Conservation (phyloP, 257 asterid species). For the Solanum pennellii region DNA sequence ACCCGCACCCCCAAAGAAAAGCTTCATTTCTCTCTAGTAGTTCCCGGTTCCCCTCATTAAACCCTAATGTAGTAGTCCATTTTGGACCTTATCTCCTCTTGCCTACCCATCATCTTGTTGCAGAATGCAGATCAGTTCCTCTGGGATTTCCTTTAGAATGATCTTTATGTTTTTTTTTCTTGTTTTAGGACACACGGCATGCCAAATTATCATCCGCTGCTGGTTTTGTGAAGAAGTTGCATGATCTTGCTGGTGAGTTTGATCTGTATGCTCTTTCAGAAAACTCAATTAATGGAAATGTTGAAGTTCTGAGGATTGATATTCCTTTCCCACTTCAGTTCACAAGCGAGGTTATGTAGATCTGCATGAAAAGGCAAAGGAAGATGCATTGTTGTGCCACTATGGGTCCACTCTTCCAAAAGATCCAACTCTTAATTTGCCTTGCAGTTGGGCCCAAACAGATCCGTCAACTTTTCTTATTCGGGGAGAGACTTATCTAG, state of each 20-base stretch:
- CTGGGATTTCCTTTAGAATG: neutral
- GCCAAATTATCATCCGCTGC: slow-evolving; percentile 90
- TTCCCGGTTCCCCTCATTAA: neutral
- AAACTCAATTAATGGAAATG: slow-evolving; percentile 2
- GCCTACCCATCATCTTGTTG: neutral
- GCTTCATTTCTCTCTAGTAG: neutral
- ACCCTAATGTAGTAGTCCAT: neutral
- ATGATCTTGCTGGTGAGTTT: slow-evolving; percentile 83
- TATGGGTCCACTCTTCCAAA: slow-evolving; percentile 87
- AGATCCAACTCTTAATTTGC: slow-evolving; percentile 64
- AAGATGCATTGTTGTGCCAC: slow-evolving; percentile 55
- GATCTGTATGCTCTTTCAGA: neutral
- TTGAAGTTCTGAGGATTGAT: slow-evolving; percentile 8
- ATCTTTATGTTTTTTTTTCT: neutral
- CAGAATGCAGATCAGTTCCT: neutral
- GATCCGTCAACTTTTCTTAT: slow-evolving; percentile 83
- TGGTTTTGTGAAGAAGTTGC: slow-evolving; percentile 77
- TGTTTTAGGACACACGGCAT: slow-evolving; percentile 62
- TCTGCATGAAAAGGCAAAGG: slow-evolving; percentile 77
- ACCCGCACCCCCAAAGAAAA: neutral
- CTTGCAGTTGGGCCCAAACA: slow-evolving; percentile 80
- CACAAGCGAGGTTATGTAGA: slow-evolving; percentile 90
- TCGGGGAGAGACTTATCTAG: slow-evolving; percentile 90
- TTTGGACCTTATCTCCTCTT: neutral
- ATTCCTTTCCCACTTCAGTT: slow-evolving; percentile 37